Base-by-base conservation (phyloP, 805 yeast species). In the Cyberlindnera meyerae region DNA sequence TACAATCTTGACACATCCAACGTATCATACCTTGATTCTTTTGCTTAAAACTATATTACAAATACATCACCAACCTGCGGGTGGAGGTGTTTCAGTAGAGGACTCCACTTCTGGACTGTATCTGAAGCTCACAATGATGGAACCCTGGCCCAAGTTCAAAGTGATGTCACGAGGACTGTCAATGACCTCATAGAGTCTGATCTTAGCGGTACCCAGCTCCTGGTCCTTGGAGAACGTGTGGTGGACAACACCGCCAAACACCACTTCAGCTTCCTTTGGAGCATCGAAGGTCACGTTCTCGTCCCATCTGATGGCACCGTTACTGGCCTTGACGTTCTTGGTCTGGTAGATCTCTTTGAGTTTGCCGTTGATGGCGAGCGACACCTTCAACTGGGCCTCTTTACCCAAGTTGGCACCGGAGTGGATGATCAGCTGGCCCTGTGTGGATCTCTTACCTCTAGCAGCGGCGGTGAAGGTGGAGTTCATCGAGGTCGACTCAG, bases 171-270 rank as follows among this genome's bases (percentile, higher is more conserved):
- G 71, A 15, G 61, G 57, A 22, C 59, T 64, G 44, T 74, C 75
- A 30, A 65, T 48, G n/a, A 62, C 69, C 13, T 79, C 79, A 27
- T 61, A 52, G 44, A 84, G 61, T 11, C 62, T 59, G 21, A 86
- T 49, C 26, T 73, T 65, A 8, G 77, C 77, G 31, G 67, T 67
- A 11, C 82, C 95, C 27, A 87, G 37, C 39, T 75, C 83, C 18
- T 66, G 63, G 47, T 75, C 80, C 52, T 81, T 79, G 26, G 95
- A 88, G 48, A 89, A 71, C 3, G 77, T 71, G 55, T 84, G 93
- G 52, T 75, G 82, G 24, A 79, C 76, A 28, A 75, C 66, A 18
- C 85, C 74, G 27, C 69, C 67, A 51, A 90, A 74, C 3, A 75
- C 63, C 28, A 89, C 51, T 37, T 65, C 70, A 4, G 80, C 79